phyloP scores from a whole-genome alignment of 179 eudicot genomes.

The Sideroxylon spinosum region DNA sequence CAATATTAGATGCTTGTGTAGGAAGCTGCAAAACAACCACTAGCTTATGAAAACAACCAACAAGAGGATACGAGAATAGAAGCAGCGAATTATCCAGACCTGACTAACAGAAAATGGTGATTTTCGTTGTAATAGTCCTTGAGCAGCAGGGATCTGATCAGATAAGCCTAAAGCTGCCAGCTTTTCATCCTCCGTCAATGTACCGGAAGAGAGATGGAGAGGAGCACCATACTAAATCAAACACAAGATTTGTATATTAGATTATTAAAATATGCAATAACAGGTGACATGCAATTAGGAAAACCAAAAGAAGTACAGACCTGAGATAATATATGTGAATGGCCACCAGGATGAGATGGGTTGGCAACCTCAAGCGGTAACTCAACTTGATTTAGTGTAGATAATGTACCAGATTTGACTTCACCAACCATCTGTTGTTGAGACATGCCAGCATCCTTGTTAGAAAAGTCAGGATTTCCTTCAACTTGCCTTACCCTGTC shows the following conservation, averaged over 20 bases:
- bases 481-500: slow-evolving; percentile 72
- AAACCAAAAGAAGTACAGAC: slow-evolving; percentile 31
- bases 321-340: slow-evolving; percentile 60
- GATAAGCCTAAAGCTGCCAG: slow-evolving; percentile 54
- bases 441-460: slow-evolving; percentile 67
- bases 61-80: slow-evolving; percentile 1
- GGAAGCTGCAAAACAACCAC: slow-evolving; percentile 51
- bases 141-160: slow-evolving; percentile 75
- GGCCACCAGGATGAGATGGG: slow-evolving; percentile 64
- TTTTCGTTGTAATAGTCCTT: slow-evolving; percentile 61
- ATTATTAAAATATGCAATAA: not conserved
- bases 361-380: slow-evolving; percentile 66
- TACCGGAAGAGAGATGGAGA: slow-evolving; percentile 42
- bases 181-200: slow-evolving; percentile 73
- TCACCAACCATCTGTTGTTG: slow-evolving; percentile 51
- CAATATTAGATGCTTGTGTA: slow-evolving; percentile 50
- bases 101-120: slow-evolving; percentile 52
- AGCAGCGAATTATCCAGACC: slow-evolving; percentile 34
- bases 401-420: slow-evolving; percentile 43
- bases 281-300: not conserved
- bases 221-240: slow-evolving; percentile 54
- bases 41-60: slow-evolving; percentile 12
- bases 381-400: slow-evolving; percentile 63
- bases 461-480: slow-evolving; percentile 95
- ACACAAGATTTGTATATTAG: slow-evolving; percentile 15